These are phyloP conservation scores for Aspergillus bridgeri DNA, from an alignment of 495 filamentous ascomycete species.

Conservation along the genomic window DNA sequence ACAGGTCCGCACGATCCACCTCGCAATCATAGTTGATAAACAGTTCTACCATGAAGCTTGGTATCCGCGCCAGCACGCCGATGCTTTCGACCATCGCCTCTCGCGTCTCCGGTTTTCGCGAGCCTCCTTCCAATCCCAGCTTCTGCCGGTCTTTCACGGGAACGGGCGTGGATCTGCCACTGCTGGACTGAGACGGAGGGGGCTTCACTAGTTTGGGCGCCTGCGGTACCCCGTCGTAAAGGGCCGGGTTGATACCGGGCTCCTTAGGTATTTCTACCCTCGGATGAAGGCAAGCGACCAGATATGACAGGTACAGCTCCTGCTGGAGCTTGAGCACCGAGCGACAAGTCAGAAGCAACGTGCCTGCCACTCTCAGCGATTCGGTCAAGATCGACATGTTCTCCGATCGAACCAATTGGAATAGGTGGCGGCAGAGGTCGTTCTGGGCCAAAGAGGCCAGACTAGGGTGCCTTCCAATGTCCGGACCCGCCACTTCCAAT, in stretches of 20 bases:
- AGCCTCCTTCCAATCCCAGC: conserved; percentile 88
- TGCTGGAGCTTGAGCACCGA: conserved; percentile 95
- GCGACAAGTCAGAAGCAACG: conserved; percentile 84
- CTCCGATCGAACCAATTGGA: conserved; percentile 94
- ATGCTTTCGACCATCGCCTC: conserved; percentile 99
- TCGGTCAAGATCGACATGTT: conserved; percentile 91
- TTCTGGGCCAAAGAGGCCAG: conserved; percentile 87
- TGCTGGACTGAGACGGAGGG: conserved; percentile 69
- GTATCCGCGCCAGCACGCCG: conserved; percentile 84
- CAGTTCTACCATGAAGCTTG: conserved; percentile 89
- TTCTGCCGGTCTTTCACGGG: conserved; percentile 91
- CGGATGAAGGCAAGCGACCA: conserved; percentile 91
- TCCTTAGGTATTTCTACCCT: conserved; percentile 88
- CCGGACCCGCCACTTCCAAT: conserved; percentile 91
- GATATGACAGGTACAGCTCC: conserved; percentile 91
- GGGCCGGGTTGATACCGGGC: conserved; percentile 79
- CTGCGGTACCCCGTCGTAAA: conserved; percentile 93
- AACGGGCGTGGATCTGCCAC: conserved; percentile 87
- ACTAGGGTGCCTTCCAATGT: conserved; percentile 89
- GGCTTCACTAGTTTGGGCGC: conserved; percentile 82
- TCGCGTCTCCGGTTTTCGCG: conserved; percentile 85
- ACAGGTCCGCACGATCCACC: conserved; percentile 85
- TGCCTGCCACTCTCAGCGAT: conserved; percentile 86
- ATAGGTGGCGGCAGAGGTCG: conserved; percentile 89
- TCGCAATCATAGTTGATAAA: conserved; percentile 99